A percentile compares a stretch with the other conserved stretches of the same genome.
phyloP scores from a whole-genome alignment of 2,329 filamentous ascomycete genomes.

The Fusarium buxicola region DNA sequence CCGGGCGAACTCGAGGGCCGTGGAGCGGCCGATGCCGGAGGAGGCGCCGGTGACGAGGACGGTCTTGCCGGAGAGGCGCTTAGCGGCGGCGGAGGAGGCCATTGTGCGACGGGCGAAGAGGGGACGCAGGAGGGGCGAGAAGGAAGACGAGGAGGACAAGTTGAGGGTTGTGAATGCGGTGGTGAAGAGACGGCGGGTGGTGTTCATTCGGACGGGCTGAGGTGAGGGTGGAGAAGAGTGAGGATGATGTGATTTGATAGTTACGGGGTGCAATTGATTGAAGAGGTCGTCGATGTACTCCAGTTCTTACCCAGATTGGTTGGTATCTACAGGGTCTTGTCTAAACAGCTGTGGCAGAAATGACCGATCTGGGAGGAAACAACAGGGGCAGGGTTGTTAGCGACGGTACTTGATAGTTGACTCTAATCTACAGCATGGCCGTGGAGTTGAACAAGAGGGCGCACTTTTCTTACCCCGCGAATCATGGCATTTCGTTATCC shows the following conservation, averaged over 20 bases:
- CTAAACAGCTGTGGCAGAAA: neutral
- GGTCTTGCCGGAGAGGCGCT: constrained; percentile 93
- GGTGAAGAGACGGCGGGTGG: constrained; percentile 31
- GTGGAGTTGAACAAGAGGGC: constrained; percentile 15
- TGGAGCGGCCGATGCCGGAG: constrained; percentile 87
- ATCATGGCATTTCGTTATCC: constrained; percentile 21
- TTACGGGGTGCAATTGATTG: neutral
- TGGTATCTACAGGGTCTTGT: neutral
- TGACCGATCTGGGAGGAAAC: neutral
- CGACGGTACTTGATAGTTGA: neutral
- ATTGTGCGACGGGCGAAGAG: constrained; percentile 52
- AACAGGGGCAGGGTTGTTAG: neutral
- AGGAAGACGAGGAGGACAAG: constrained; percentile 21
- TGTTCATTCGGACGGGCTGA: constrained; percentile 37
- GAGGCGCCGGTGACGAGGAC: constrained; percentile 92
- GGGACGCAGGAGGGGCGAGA: constrained; percentile 9
- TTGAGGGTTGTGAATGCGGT: constrained; percentile 29
- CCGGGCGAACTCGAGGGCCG: constrained; percentile 92
- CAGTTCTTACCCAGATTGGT: neutral
- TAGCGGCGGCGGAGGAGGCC: constrained; percentile 71
- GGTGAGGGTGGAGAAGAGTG: constrained; percentile 27
- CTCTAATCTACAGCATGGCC: neutral
- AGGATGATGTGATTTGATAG: constrained; percentile 32
- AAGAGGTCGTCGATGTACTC: constrained; percentile 10
- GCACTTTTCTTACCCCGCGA: constrained; percentile 35